These are phyloP conservation scores for Penicilliopsis zonata DNA, from an alignment of 495 filamentous ascomycete species.

Conservation along the genomic window DNA sequence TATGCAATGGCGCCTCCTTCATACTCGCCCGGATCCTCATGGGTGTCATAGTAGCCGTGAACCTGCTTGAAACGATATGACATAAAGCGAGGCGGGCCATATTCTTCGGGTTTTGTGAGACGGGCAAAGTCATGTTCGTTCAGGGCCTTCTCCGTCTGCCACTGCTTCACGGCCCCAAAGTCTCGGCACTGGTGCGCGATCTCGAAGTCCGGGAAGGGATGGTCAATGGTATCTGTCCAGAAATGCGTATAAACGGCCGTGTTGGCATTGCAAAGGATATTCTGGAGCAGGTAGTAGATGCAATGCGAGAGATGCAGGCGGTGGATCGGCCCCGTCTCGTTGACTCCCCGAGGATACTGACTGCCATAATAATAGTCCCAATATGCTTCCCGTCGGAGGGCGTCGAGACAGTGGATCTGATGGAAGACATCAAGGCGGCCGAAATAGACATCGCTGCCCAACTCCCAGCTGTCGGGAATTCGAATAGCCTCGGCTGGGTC, in stretches of 20 bases:
- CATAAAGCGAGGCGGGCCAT: too few relatives aligned
- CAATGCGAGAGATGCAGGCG: conserved; percentile 17
- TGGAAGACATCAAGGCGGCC: conserved; percentile 22
- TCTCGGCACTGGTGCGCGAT: conserved; percentile 14
- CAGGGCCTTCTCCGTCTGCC: conserved; percentile 1
- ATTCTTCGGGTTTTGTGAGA: too few relatives aligned
- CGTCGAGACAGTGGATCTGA: conserved; percentile 22
- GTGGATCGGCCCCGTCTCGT: conserved; percentile 1
- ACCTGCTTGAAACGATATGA: too few relatives aligned
- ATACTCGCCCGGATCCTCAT: too few relatives aligned
- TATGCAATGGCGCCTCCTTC: too few relatives aligned
- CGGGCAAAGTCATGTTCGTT: too few relatives aligned
- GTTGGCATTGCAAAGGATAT: conserved; percentile 19
- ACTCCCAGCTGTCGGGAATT: conserved; percentile 12
- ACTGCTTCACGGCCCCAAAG: conserved; percentile 11
- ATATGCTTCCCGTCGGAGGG: conserved; percentile 11
- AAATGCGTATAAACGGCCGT: conserved; percentile 16
- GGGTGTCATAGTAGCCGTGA: too few relatives aligned
- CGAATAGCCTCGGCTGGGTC: neutral
- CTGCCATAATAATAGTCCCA: conserved; percentile 17
- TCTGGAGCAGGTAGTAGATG: conserved; percentile 21
- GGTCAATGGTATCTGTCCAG: conserved; percentile 5
- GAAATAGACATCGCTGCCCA: conserved; percentile 23
- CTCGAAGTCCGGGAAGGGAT: conserved; percentile 20
- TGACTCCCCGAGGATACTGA: neutral